Percentiles rank a stretch among this genome's conserved stretches.
These are phyloP conservation scores for Euphrasia confusa DNA, from an alignment of 257 asterid genomes.

Conservation along the genomic window DNA sequence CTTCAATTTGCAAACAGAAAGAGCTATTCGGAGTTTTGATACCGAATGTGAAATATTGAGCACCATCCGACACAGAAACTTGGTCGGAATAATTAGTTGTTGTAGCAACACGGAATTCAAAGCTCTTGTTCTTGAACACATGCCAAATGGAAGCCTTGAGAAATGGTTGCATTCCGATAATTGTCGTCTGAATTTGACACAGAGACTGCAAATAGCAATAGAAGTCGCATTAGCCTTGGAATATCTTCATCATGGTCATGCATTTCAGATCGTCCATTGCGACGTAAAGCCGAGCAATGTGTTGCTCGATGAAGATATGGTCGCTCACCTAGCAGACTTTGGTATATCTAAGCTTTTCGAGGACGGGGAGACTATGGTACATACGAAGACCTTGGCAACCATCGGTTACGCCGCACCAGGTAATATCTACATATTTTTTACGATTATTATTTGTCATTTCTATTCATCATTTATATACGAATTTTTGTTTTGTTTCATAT, in stretches of 20 bases:
- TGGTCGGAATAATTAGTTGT: neutral
- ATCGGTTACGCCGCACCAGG: too few species aligned
- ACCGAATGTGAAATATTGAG: neutral
- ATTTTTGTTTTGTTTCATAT: neutral
- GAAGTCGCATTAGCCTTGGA: conserved; percentile 16
- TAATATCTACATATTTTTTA: too few species aligned
- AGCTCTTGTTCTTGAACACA: neutral
- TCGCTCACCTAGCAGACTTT: too few species aligned
- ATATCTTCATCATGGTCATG: too few species aligned
- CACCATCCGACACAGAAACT: neutral
- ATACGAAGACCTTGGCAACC: too few species aligned
- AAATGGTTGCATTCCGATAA: conserved; percentile 13
- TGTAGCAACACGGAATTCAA: neutral
- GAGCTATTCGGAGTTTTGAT: neutral
- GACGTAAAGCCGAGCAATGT: too few species aligned
- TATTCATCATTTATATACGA: too few species aligned
- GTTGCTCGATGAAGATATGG: too few species aligned
- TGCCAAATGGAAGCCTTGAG: conserved; percentile 18
- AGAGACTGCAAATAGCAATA: conserved; percentile 12
- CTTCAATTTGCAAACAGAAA: conserved; percentile 23
- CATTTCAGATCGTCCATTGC: too few species aligned
- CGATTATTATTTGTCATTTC: too few species aligned
- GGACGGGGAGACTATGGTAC: too few species aligned
- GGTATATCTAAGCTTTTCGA: too few species aligned
- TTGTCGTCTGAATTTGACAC: conserved; percentile 13